Evolutionary conservation across 768 basidiomycete species (phyloP).

Genomic region (Termitomyces sp.): DNA sequence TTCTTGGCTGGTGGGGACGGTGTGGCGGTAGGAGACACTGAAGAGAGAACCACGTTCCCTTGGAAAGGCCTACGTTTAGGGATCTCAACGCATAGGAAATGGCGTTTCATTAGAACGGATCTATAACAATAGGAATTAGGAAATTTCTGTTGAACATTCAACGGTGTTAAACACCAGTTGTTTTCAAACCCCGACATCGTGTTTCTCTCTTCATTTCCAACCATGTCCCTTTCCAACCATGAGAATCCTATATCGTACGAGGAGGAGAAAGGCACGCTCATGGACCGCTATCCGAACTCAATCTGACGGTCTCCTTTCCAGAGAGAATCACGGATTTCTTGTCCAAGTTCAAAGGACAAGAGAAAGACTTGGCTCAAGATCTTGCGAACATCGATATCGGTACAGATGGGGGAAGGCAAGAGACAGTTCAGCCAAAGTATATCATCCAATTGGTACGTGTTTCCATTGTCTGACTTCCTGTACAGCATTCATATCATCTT

Average conservation of each 20-base stretch:
- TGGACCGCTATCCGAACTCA: not conserved
- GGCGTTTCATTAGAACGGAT: conserved; percentile 8
- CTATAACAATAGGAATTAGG: not conserved
- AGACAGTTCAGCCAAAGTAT: conserved; percentile 62
- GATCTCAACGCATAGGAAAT: conserved; percentile 17
- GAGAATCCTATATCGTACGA: conserved; percentile 64
- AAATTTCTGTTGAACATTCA: conserved; percentile 4
- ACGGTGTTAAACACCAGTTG: not conserved
- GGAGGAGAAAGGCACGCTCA: conserved; percentile 59
- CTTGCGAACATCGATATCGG: conserved; percentile 67
- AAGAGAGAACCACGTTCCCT: not conserved
- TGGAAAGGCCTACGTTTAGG: conserved; percentile 5
- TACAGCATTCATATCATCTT: conserved; percentile 8
- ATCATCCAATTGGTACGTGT: conserved; percentile 75
- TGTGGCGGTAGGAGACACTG: not conserved
- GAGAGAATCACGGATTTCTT: conserved; percentile 71
- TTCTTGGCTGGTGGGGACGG: conserved; percentile 11
- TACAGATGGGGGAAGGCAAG: conserved; percentile 39
- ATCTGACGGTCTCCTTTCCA: conserved; percentile 23
- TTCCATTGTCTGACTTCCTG: conserved; percentile 20
- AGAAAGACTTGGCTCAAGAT: conserved; percentile 63
- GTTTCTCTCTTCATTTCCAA: conserved; percentile 25
- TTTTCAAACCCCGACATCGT: conserved; percentile 35
- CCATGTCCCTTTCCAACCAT: conserved; percentile 65
- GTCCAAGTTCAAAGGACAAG: conserved; percentile 58